Conservation (phyloP, 73 alveolate species). For the Vitrella brassicaformis region DNA sequence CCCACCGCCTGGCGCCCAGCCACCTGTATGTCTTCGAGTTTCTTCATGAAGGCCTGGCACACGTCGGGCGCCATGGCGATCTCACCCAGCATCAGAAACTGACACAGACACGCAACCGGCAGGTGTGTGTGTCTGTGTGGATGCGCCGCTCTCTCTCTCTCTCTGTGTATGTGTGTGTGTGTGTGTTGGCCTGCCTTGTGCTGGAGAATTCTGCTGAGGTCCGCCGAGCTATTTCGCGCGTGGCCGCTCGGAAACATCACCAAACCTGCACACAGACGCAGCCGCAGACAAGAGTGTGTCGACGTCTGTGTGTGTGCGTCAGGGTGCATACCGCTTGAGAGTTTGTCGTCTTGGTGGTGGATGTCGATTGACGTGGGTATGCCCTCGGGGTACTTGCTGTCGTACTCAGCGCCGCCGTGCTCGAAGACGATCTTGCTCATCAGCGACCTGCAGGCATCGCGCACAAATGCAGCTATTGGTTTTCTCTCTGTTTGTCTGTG, state of each 20-base stretch:
- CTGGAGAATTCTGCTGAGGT: conserved; percentile 36
- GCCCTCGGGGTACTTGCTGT: conserved; percentile 65
- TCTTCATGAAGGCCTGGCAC: conserved; percentile 13
- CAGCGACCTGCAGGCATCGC: too few relatives aligned
- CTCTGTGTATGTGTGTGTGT: too few relatives aligned
- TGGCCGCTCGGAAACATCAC: conserved; percentile 73
- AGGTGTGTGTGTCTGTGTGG: too few relatives aligned
- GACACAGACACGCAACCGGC: too few relatives aligned
- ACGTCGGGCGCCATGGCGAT: conserved; percentile 28
- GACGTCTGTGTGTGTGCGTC: conserved; percentile 1
- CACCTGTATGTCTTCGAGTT: conserved; percentile 38
- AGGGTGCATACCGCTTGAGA: too few relatives aligned
- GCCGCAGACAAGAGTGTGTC: neutral
- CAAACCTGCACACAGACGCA: conserved; percentile 4
- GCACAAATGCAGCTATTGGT: too few relatives aligned
- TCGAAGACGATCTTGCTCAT: conserved; percentile 49
- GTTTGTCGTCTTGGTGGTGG: conserved; percentile 7
- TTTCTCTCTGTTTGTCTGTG: too few relatives aligned
- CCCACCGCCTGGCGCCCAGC: neutral
- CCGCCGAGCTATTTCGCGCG: conserved; percentile 50
- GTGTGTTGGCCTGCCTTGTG: conserved; percentile 41
- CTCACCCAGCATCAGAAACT: conserved; percentile 19
- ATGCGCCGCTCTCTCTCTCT: too few relatives aligned
- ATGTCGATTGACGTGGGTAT: conserved; percentile 61
- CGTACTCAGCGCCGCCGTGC: conserved; percentile 69